A percentile compares a stretch with the other conserved stretches of the same genome.
phyloP scores from a whole-genome alignment of 2,329 filamentous ascomycete species.

The Penicillium sp. region DNA sequence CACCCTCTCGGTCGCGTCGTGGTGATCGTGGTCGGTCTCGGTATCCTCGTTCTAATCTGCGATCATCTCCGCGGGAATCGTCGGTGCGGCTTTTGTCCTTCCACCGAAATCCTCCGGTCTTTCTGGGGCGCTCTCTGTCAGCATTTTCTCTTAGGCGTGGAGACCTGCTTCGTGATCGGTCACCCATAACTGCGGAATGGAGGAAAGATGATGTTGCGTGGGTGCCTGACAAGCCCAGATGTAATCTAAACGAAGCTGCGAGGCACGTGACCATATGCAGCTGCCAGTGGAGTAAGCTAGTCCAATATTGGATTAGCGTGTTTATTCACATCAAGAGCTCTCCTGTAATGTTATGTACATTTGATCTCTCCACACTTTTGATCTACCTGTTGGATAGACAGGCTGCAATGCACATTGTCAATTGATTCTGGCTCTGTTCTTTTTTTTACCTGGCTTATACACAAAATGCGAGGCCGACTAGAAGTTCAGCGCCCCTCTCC shows the following conservation, averaged over 20 bases:
- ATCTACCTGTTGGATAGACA: background rate
- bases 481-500: constrained; percentile 61
- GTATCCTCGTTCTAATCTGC: constrained; percentile 55
- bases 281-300: constrained; percentile 1
- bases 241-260: constrained; percentile 14
- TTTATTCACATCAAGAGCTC: constrained; percentile 12
- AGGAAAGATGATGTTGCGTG: constrained; percentile 13
- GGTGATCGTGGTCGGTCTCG: constrained; percentile 39
- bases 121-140: constrained; percentile 38
- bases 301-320: constrained; percentile 11
- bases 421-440: background rate
- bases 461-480: constrained; percentile 58
- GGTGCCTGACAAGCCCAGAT: constrained; percentile 20
- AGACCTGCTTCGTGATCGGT: constrained; percentile 45
- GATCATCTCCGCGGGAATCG: constrained; percentile 46
- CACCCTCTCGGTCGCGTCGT: constrained; percentile 37
- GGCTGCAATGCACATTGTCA: constrained; percentile 4
- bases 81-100: constrained; percentile 51
- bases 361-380: background rate
- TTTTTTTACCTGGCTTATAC: background rate
- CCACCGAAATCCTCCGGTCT: constrained; percentile 48
- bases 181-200: constrained; percentile 26
- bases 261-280: constrained; percentile 25
- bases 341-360: constrained; percentile 4
- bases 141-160: constrained; percentile 36